Evolutionary conservation across 192 early-diverging fungal genomes (phyloP), one percentile per base, ranked within the genome.

Genomic region (Cladochytrium replicatum): DNA sequence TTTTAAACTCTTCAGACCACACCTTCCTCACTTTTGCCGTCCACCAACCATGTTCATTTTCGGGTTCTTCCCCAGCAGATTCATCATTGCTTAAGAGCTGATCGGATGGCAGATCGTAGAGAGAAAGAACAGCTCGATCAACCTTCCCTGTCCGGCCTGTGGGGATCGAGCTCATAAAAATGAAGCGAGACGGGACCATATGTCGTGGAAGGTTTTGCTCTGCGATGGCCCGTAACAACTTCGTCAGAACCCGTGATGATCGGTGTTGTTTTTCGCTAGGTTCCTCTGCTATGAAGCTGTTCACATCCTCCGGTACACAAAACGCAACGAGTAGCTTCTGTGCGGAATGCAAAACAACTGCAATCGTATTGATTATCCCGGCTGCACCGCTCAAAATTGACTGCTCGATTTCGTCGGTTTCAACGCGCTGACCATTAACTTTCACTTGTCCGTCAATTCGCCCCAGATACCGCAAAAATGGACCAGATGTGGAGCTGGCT

Each of bases 351-450:
- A 19, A 42, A 3, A 58, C 55, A 19, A 58, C 55, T n/a, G 48
- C 48, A n/a, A 50, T 26, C 23, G 47, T 19, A 15, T 9, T 4
- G 6, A 47, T 9, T 5, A 58, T 7, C 39, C 21, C 5, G 7
- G 40, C 29, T 15, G 29, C 4, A 3, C n/a, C 17, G 11, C 5
- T 8, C 3, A 50, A 25, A 17, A 58, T 46, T 6, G 44, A 24
- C 21, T 41, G 34, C 38, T 58, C 55, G 2, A 58, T 42, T 50
- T 58, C 55, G 29, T 58, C 55, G 8, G 45, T 43, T 32, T 58
- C 55, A 2, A 58, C 48, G 2, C 55, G 46, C 47, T 43, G 32
- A 4, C 55, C 55, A n/a, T 7, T 19, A 15, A 57, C 46, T 30
- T 57, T 58, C 48, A 58, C 32, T 25, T 58, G 55, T 4, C 48